Base-by-base conservation (phyloP, 1,284 basidiomycete genomes). In the Pisolithus thermaeus region DNA sequence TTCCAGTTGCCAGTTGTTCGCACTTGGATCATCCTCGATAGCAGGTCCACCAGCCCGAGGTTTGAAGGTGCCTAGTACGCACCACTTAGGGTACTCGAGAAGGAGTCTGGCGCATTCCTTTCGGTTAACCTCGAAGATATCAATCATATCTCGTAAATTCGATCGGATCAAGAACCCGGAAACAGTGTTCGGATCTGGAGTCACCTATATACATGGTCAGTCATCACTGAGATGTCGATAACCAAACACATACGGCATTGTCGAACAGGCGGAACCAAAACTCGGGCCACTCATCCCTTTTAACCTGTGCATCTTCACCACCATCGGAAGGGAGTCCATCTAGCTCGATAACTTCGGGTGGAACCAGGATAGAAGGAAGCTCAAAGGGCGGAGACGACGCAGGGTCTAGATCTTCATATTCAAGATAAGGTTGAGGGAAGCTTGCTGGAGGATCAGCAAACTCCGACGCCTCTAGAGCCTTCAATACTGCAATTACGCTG, bases 71-170 rank as follows among this genome's bases (percentile, higher is more conserved):
- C 92, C 92, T 7, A 79, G 74, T 1, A 85, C 68, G 47, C 87
- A 79, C 90, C 93, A 97, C 60, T 87, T 88, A 0, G 92, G 90
- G 47, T 93, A 84, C 59, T 94, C 88, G 38, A 98, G 77, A 3
- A 99, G 76, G 11, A 97, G 71, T 11, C 89, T 78, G 2, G 96
- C 92, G 59, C 88, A 91, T 62, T 99, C 96, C 68, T 97, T 97
- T 50, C 96, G 83, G 68, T 99, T 99, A 45, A 97, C 83, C 68
- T 99, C 96, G 65, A 92, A 99, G 28, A 98, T 87, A 59, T 93
- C 84, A 50, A 97, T 73, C 44, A 90, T 81, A 65, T 98, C 95
- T n/a, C 83, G 71, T 8, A 97, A 67, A 25, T 87, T 76, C 8
- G 85, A 80, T 23, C 88, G 87, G 16, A 97, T 77, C 27, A 87